Conservation (phyloP, 1,284 basidiomycete species). For the Tetrapyrgos nigripes region DNA sequence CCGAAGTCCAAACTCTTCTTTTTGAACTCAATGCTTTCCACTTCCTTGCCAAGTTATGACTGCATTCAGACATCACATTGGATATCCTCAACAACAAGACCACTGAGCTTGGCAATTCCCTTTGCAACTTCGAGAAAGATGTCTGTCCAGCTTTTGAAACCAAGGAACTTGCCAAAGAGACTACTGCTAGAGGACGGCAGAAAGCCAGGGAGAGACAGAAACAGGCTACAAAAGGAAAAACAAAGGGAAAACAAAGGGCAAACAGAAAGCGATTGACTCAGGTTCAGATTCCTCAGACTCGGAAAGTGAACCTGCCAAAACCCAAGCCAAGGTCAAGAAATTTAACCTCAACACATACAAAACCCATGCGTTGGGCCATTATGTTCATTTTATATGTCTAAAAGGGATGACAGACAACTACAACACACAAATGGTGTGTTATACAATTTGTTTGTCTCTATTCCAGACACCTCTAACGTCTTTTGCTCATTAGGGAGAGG, state of each 20-base stretch:
- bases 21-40: background rate
- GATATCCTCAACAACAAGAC: background rate
- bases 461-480: background rate
- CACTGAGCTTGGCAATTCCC: background rate
- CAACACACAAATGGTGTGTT: constrained; percentile 11
- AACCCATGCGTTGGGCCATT: constrained; percentile 12
- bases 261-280: background rate
- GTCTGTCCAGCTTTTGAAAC: background rate
- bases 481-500: constrained; percentile 32
- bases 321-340: background rate
- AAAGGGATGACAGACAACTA: constrained; percentile 18
- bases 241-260: too few relatives aligned
- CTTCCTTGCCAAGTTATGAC: constrained; percentile 5
- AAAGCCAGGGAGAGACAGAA: background rate
- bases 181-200: background rate
- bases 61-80: constrained; percentile 1
- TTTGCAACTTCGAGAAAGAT: constrained; percentile 10
- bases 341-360: constrained; percentile 22
- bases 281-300: too few relatives aligned
- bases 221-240: too few relatives aligned
- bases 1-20: constrained; percentile 1
- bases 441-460: constrained; percentile 26
- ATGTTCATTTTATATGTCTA: background rate
- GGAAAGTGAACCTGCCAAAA: background rate
- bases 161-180: background rate